phyloP scores from a whole-genome alignment of 345 rosid genomes.

The Camelina neglecta region DNA sequence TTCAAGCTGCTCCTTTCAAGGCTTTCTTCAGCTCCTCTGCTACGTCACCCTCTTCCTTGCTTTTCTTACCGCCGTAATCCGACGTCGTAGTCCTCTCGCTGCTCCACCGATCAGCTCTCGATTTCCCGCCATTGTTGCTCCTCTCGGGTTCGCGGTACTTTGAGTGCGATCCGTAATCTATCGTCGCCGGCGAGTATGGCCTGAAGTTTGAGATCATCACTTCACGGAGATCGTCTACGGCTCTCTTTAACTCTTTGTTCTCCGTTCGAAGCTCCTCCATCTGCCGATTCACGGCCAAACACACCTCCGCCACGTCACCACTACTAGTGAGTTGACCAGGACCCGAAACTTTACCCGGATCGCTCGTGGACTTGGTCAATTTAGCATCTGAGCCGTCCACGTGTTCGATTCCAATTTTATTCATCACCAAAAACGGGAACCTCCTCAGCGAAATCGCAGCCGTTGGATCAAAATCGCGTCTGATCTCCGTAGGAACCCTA shows the following conservation, averaged over 20 bases:
- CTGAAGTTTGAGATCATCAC: constrained; percentile 53
- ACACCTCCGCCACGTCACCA: constrained; percentile 58
- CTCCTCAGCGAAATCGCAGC: constrained; percentile 60
- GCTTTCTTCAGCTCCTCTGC: constrained; percentile 80
- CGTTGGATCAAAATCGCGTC: constrained; percentile 45
- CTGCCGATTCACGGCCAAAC: constrained; percentile 59
- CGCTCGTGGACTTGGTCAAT: constrained; percentile 5
- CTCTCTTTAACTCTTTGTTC: constrained; percentile 63
- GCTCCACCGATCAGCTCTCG: constrained; percentile 51
- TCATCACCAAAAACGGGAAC: constrained; percentile 80
- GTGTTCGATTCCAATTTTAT: constrained; percentile 90
- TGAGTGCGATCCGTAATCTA: constrained; percentile 48
- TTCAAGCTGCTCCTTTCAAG: constrained; percentile 50
- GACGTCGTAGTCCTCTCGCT: constrained; percentile 50
- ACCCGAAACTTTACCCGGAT: constrained; percentile 33
- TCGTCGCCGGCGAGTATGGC: constrained; percentile 28
- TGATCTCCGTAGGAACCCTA: constrained; percentile 74
- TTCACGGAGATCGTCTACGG: constrained; percentile 75
- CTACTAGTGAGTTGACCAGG: constrained; percentile 18
- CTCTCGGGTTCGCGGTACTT: constrained; percentile 55
- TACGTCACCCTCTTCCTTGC: constrained; percentile 53
- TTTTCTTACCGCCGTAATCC: constrained; percentile 41
- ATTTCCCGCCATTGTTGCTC: constrained; percentile 42
- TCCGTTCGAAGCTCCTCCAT: constrained; percentile 71
- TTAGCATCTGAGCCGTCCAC: constrained; percentile 50